These are phyloP conservation scores for Colletotrichum lupini DNA, from an alignment of 2,329 filamentous ascomycete species.

Conservation along the genomic window DNA sequence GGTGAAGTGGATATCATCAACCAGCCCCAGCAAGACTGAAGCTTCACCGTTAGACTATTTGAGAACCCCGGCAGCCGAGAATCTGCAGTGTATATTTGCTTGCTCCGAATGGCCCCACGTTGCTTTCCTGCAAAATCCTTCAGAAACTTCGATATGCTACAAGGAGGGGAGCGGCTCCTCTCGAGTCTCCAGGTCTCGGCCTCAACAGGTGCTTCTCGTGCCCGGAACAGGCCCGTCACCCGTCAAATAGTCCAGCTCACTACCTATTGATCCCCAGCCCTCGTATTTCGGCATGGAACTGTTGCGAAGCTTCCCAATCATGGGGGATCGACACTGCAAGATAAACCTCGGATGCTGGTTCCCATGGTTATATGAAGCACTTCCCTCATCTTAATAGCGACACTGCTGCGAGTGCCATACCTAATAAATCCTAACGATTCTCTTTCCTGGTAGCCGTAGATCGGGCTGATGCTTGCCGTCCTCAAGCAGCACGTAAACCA, in stretches of 20 bases:
- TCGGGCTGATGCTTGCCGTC: neutral
- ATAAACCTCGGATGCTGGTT: neutral
- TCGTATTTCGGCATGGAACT: neutral
- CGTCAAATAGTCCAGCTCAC: neutral
- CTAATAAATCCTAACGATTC: neutral
- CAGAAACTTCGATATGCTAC: slow-evolving; percentile 13
- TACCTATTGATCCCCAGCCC: neutral
- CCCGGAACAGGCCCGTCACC: neutral
- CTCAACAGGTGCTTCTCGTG: neutral
- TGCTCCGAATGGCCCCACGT: slow-evolving; percentile 17
- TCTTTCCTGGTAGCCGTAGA: neutral
- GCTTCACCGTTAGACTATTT: slow-evolving; percentile 27
- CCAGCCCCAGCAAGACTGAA: slow-evolving; percentile 22
- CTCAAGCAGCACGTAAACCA: neutral
- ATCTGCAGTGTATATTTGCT: slow-evolving; percentile 29
- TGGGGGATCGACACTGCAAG: neutral
- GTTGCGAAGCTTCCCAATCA: neutral
- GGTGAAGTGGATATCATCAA: slow-evolving; percentile 30
- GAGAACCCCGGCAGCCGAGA: slow-evolving; percentile 11
- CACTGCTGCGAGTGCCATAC: neutral
- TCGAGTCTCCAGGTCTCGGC: neutral
- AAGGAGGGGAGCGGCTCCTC: neutral
- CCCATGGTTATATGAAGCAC: neutral
- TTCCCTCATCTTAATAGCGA: neutral
- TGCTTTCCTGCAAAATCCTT: slow-evolving; percentile 14